phyloP scores from a whole-genome alignment of 768 basidiomycete genomes.

The Pleurotus cornucopiae region DNA sequence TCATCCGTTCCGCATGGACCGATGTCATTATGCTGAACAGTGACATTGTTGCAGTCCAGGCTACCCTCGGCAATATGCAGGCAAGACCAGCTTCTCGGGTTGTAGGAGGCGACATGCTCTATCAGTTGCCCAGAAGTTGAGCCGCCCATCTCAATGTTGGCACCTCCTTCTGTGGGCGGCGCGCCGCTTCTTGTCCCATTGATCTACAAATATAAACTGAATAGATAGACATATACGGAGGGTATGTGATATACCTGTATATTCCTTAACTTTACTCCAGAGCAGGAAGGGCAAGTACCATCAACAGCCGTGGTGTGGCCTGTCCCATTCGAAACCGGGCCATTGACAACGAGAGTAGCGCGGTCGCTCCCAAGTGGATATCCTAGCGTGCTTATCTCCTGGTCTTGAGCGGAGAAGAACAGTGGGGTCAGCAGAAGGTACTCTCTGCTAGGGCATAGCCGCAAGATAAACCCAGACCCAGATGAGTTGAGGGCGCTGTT shows the following conservation, averaged over 20 bases:
- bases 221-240: background rate
- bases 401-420: slow-evolving; percentile 57
- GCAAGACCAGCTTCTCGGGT: slow-evolving; percentile 82
- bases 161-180: slow-evolving; percentile 54
- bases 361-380: slow-evolving; percentile 66
- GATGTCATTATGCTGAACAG: slow-evolving; percentile 79
- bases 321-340: slow-evolving; percentile 53
- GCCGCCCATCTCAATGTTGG: slow-evolving; percentile 85
- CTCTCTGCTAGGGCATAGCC: slow-evolving; percentile 56
- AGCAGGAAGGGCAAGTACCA: slow-evolving; percentile 58
- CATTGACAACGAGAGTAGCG: slow-evolving; percentile 67
- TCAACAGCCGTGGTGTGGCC: slow-evolving; percentile 74
- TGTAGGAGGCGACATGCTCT: slow-evolving; percentile 71
- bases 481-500: slow-evolving; percentile 62
- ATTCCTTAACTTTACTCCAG: slow-evolving; percentile 61
- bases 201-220: slow-evolving; percentile 40
- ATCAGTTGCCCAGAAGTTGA: slow-evolving; percentile 66
- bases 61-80: slow-evolving; percentile 73
- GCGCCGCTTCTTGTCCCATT: slow-evolving; percentile 64
- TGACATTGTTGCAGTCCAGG: slow-evolving; percentile 56
- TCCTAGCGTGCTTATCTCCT: slow-evolving; percentile 80
- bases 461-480: slow-evolving; percentile 61
- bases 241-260: slow-evolving; percentile 48
- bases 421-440: slow-evolving; percentile 69
- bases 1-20: slow-evolving; percentile 67